Evolutionary conservation across 2,329 filamentous ascomycete genomes (phyloP).

Genomic region (Fusarium nurragi): DNA sequence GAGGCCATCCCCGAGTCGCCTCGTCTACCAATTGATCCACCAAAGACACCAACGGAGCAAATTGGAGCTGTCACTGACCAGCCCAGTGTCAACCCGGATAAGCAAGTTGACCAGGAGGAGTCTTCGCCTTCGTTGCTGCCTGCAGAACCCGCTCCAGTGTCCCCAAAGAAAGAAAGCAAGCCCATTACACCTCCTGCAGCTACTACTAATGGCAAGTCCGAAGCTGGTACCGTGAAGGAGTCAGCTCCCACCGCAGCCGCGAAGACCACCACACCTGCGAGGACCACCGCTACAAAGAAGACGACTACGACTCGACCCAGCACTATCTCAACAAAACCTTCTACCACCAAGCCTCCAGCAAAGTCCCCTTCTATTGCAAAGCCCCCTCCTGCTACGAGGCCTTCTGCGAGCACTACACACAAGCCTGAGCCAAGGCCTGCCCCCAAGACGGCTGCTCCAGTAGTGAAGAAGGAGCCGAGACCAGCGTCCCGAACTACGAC

Average conservation of each 20-base stretch:
- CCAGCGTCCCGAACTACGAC: constrained; percentile 37
- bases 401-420: constrained; percentile 39
- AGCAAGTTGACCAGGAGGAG: constrained; percentile 54
- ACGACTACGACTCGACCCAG: constrained; percentile 32
- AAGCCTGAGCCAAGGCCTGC: constrained; percentile 45
- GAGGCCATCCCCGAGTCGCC: constrained; percentile 58
- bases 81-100: constrained; percentile 53
- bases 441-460: constrained; percentile 41
- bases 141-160: constrained; percentile 18
- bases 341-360: constrained; percentile 28
- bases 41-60: constrained; percentile 21
- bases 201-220: constrained; percentile 38
- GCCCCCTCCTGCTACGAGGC: constrained; percentile 36
- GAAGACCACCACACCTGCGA: constrained; percentile 14
- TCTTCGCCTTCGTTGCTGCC: constrained; percentile 33
- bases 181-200: constrained; percentile 9
- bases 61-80: constrained; percentile 45
- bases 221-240: constrained; percentile 41
- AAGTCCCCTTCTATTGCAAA: constrained; percentile 40
- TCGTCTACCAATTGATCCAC: constrained; percentile 37
- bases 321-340: constrained; percentile 40
- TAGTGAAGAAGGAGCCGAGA: constrained; percentile 49
- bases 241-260: constrained; percentile 14
- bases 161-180: constrained; percentile 30
- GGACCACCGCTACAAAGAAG: constrained; percentile 33